phyloP scores from a whole-genome alignment of 2,329 filamentous ascomycete species.

The Pestalotiopsis sp. region DNA sequence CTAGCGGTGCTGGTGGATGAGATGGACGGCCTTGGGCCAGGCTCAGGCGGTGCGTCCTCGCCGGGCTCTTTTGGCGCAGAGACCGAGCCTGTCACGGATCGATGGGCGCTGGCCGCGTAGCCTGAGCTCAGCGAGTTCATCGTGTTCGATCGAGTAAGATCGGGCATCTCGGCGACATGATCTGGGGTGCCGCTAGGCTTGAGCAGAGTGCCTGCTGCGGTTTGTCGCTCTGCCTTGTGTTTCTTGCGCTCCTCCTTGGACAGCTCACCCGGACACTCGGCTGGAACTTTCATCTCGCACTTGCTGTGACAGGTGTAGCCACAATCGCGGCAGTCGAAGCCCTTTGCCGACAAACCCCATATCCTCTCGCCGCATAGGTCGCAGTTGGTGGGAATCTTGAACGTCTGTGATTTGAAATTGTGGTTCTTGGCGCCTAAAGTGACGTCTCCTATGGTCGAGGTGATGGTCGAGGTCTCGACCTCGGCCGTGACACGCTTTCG shows the following conservation, averaged over 20 bases:
- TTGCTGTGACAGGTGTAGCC: constrained; percentile 98
- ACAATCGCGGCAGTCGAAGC: constrained; percentile 93
- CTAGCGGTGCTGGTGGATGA: constrained; percentile 36
- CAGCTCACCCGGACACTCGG: constrained; percentile 92
- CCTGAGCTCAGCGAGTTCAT: constrained; percentile 90
- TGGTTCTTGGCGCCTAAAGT: constrained; percentile 92
- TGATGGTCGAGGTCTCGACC: constrained; percentile 91
- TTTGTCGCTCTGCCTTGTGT: constrained; percentile 83
- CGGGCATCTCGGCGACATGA: constrained; percentile 64
- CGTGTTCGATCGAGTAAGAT: constrained; percentile 78
- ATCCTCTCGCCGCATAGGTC: constrained; percentile 95
- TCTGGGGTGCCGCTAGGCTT: constrained; percentile 49
- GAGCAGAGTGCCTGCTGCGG: constrained; percentile 66
- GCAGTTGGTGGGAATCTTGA: constrained; percentile 98
- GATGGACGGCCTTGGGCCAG: constrained; percentile 48
- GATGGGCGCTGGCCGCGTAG: constrained; percentile 76
- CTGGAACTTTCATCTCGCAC: constrained; percentile 97
- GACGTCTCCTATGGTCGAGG: constrained; percentile 86
- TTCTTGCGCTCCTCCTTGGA: constrained; percentile 96
- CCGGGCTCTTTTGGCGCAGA: constrained; percentile 44
- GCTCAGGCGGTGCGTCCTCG: constrained; percentile 49
- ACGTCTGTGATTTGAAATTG: constrained; percentile 98
- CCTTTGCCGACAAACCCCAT: constrained; percentile 95
- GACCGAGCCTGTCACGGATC: constrained; percentile 68
- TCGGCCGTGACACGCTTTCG: constrained; percentile 84